These are phyloP conservation scores for Proliferodiscus dingleyae DNA, from an alignment of 2,329 filamentous ascomycete genomes.

Conservation along the genomic window DNA sequence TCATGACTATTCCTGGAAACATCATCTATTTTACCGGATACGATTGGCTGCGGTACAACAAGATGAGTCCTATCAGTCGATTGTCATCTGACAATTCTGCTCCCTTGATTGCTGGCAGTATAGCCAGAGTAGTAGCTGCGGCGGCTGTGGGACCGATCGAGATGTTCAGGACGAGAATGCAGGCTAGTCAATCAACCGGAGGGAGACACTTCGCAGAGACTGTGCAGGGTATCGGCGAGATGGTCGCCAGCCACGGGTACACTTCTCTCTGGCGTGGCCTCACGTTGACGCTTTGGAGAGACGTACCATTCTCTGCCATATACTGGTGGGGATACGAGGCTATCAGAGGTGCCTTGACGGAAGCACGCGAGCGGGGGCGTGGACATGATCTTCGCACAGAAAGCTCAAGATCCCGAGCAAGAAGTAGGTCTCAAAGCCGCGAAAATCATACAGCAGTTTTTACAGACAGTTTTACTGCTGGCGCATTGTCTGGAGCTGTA, in stretches of 20 bases:
- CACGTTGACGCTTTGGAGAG: conserved; percentile 87
- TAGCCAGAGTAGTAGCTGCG: conserved; percentile 75
- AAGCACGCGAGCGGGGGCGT: conserved; percentile 54
- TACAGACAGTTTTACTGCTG: conserved; percentile 82
- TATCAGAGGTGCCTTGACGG: conserved; percentile 66
- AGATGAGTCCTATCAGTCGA: conserved; percentile 64
- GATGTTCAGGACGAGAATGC: conserved; percentile 88
- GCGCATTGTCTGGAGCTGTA: conserved; percentile 75
- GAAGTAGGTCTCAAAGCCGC: conserved; percentile 54
- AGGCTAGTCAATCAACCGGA: conserved; percentile 59
- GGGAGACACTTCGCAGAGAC: conserved; percentile 76
- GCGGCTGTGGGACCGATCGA: conserved; percentile 85
- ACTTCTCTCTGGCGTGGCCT: conserved; percentile 84
- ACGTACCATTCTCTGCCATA: conserved; percentile 92
- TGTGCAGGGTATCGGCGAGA: conserved; percentile 66
- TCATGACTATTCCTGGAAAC: conserved; percentile 92
- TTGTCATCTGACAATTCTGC: conserved; percentile 64
- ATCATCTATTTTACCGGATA: conserved; percentile 99
- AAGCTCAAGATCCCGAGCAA: conserved; percentile 37
- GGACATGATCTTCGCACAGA: conserved; percentile 39
- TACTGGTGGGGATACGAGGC: conserved; percentile 99
- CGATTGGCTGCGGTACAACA: conserved; percentile 80
- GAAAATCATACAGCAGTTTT: conserved; percentile 76
- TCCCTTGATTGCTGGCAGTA: conserved; percentile 73
- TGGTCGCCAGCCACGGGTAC: conserved; percentile 75